These are phyloP conservation scores for Cyclotella atomus DNA, from an alignment of 108 stramenopile genomes.

Conservation along the genomic window DNA sequence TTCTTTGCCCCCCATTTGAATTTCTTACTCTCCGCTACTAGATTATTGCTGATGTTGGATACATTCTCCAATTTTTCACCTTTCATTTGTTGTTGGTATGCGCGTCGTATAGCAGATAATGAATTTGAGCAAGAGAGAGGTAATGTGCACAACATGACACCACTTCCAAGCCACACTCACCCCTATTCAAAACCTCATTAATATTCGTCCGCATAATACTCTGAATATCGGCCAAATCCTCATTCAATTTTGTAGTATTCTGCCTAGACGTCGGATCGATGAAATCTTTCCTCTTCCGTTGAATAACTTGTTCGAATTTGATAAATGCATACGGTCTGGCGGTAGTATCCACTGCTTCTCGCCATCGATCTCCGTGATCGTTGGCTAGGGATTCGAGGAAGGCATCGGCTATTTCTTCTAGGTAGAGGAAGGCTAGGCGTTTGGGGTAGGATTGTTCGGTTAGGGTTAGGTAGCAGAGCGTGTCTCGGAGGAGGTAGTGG, in stretches of 20 bases:
- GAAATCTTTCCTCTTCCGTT: conserved; percentile 93
- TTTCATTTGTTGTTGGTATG: not conserved
- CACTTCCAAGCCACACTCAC: not conserved
- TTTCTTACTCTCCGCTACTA: conserved; percentile 79
- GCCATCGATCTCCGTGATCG: conserved; percentile 81
- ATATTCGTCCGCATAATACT: conserved; percentile 96
- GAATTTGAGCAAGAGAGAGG: not conserved
- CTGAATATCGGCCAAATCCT: conserved; percentile 96
- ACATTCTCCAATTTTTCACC: conserved; percentile 90
- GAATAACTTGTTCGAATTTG: conserved; percentile 90
- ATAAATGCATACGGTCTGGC: conserved; percentile 95
- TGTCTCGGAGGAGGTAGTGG: conserved; percentile 88
- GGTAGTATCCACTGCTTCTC: conserved; percentile 72
- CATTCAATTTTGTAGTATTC: conserved; percentile 89
- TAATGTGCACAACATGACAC: not conserved
- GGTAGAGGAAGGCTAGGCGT: conserved; percentile 93
- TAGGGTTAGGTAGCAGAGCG: conserved; percentile 76
- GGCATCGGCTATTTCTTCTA: conserved; percentile 90
- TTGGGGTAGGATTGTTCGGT: conserved; percentile 93
- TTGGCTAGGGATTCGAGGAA: conserved; percentile 81
- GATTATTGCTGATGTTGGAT: conserved; percentile 67
- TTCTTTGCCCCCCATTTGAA: conserved; percentile 94
- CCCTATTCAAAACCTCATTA: conserved; percentile 86
- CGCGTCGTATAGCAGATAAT: too few species aligned
- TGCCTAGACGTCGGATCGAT: conserved; percentile 84